Base-by-base conservation (phyloP, 2,329 filamentous ascomycete species). In the Chalaropsis thielavioides region DNA sequence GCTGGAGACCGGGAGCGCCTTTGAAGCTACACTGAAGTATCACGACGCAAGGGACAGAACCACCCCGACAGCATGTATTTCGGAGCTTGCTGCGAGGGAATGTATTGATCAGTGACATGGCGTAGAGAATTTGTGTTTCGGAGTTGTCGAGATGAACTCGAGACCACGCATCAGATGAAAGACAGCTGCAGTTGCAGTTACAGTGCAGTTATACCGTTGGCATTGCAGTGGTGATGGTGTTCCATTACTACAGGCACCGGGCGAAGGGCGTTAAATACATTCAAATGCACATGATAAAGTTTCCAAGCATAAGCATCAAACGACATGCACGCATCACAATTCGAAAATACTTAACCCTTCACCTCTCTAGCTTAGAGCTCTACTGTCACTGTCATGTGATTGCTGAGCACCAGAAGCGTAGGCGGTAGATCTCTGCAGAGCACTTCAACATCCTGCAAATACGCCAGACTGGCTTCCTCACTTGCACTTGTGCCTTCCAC, bases 361-460 rank as follows among this genome's bases (percentile, higher is more conserved):
- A 27, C 15, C 58, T 63, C 66, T 54, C 61, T 22, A 22, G 22
- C 46, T 69, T 70, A 89, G 68, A 90, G 74, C 72, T 85, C 88
- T 71, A 88, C 88, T 6, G 88, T 95, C 59, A 95, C 90, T 17
- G 89, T 95, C 87, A 95, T 91, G 71, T 86, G 90, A 74, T 95
- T 95, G 74, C 88, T 91, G 74, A 95, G 81, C 46, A 95, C 88
- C 73, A 95, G 76, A 70, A 95, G 73, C 58, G 85, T 83, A 0
- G 90, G 90, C 35, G 90, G 89, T 68, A 92, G 76, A 11, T 83
- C 87, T 70, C 87, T 83, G 73, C 88, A 92, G 66, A 95, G 75
- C 1, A 94, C 82, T 73, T 94, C 88, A 67, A 92, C 78, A 73
- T 91, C 87, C 61, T 83, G 86, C 60, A 95, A 77, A 73, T 94